Evolutionary conservation across 2,329 filamentous ascomycete species (phyloP).

Genomic region (Paecilomyces dactylethromorphus): DNA sequence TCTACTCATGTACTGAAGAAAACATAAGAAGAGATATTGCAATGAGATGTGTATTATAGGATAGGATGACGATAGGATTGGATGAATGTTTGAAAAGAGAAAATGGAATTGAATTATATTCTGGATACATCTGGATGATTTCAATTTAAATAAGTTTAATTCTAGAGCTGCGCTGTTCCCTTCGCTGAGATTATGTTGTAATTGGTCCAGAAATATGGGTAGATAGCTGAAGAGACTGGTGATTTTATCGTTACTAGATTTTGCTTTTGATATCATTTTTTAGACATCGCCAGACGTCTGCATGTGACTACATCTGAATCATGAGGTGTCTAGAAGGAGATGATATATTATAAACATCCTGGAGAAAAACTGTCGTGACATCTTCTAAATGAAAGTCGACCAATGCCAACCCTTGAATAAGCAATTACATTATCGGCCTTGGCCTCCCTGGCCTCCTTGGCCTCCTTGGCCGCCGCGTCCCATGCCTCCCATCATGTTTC

Average conservation of each 20-base stretch:
- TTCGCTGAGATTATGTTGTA: neutral
- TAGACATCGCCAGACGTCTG: neutral
- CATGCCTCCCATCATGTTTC: constrained; percentile 60
- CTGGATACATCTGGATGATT: too few relatives aligned
- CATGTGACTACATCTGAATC: neutral
- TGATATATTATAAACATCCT: neutral
- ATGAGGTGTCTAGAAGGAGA: neutral
- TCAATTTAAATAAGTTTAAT: neutral
- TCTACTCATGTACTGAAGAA: neutral
- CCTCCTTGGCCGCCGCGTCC: constrained; percentile 36
- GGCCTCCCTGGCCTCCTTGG: too few relatives aligned
- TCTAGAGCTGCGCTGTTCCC: neutral
- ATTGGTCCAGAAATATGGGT: neutral
- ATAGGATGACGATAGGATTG: neutral
- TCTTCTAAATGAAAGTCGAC: neutral
- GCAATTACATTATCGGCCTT: constrained; percentile 14
- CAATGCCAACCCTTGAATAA: neutral
- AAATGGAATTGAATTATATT: too few relatives aligned
- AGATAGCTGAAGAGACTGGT: neutral
- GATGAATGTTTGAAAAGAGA: neutral
- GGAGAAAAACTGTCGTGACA: neutral
- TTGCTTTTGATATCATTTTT: neutral
- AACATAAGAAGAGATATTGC: neutral
- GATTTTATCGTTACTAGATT: neutral
- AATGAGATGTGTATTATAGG: neutral